Conservation (phyloP, 2,329 filamentous ascomycete species). For the Diaporthe vaccinii region DNA sequence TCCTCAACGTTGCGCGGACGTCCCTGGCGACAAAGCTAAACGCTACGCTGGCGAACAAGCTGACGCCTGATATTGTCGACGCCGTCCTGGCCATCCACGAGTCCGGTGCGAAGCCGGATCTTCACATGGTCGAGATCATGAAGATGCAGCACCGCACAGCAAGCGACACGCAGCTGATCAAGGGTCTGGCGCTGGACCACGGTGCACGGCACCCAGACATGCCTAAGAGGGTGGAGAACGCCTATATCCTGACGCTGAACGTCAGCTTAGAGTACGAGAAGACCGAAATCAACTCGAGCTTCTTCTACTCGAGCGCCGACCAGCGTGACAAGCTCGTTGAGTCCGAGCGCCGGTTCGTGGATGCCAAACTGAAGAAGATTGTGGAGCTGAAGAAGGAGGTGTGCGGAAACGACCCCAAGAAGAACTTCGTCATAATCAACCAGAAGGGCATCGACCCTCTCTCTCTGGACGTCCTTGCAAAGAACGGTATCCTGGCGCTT, state of each 20-base stretch:
- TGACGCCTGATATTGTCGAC: conserved; percentile 96
- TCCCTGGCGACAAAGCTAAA: conserved; percentile 97
- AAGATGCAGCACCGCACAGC: conserved; percentile 99
- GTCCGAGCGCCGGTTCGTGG: conserved; percentile 94
- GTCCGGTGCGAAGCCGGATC: conserved; percentile 89
- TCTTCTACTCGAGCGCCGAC: conserved; percentile 98
- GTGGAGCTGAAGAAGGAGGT: conserved; percentile 98
- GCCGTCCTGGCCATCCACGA: conserved; percentile 95
- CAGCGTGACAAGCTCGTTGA: conserved; percentile 98
- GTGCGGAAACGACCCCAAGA: conserved; percentile 91
- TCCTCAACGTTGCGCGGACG: conserved; percentile 92
- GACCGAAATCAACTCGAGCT: conserved; percentile 98
- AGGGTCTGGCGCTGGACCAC: conserved; percentile 92
- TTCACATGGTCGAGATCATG: conserved; percentile 99
- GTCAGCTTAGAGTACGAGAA: conserved; percentile 99
- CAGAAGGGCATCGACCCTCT: conserved; percentile 99
- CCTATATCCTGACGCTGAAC: conserved; percentile 94
- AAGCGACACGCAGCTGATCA: conserved; percentile 95
- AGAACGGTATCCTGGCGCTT: conserved; percentile 97
- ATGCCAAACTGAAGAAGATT: conserved; percentile 97
- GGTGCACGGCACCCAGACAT: conserved; percentile 97
- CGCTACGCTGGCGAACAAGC: conserved; percentile 85
- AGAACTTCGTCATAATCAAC: conserved; percentile 98
- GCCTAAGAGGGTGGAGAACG: conserved; percentile 96
- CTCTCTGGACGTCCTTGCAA: conserved; percentile 94